Evolutionary conservation across 345 rosid species (phyloP), one percentile per base, ranked within the genome.

Genomic region (Eucalyptus paniculata): DNA sequence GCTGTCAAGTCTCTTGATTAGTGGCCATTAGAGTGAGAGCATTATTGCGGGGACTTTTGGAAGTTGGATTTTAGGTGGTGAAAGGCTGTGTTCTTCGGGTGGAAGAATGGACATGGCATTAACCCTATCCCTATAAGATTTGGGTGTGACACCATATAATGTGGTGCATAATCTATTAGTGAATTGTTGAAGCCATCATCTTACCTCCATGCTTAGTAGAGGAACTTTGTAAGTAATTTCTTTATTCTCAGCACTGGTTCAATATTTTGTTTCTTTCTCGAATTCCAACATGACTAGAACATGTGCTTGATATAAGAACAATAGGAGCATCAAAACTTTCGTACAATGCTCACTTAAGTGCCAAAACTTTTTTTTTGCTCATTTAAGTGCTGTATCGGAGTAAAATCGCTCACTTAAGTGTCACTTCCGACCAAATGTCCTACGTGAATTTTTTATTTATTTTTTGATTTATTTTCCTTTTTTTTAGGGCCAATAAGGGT

Each of bases 401-500:
- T 53, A 53, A 53, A 53, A 7, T 53, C 4, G 4, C 56, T 53
- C 9, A 19, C 24, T 53, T 53, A 53, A 53, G 56, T 53, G 1
- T 53, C 24, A 53, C 24, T 53, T 53, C 4, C 0, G 2, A 53
- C 56, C 56, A 53, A 18, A 53, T 0, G 4, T 53, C 56, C 56
- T 18, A 18, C 8, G 9, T 51, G 56, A 51, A 18, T 18, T 51
- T 7, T 50, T 6, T 14, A 6, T 51, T 51, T 50, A 2, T 50
- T 50, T 15, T 15, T 17, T 50, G 6, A 16, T 16, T 17, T 51
- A 0, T 18, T 51, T 53, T 7, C 23, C 4, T 53, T 18, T 53
- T 51, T 53, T 53, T 18, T 0, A 53, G 9, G 24, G 24, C 2
- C 0, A 1, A 0, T 0, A 53, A 18, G 24, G 56, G 24, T 53